Conservation (phyloP, 2,329 filamentous ascomycete genomes). For the Thermoascus crustaceus region DNA sequence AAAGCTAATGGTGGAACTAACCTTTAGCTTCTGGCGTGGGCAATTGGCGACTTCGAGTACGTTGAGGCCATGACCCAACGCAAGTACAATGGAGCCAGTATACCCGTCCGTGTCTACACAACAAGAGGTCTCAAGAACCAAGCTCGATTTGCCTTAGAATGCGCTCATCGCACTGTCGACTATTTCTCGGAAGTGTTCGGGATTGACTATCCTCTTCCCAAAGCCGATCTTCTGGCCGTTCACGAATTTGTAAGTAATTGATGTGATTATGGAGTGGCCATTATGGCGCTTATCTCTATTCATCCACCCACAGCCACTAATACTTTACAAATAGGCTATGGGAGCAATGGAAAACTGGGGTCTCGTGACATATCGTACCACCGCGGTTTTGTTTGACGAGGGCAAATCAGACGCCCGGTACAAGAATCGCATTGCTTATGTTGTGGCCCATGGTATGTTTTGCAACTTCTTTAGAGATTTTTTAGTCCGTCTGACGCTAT, state of each 20-base stretch:
- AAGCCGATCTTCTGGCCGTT: slow-evolving; percentile 82
- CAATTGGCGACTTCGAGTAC: slow-evolving; percentile 93
- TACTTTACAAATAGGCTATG: slow-evolving; percentile 31
- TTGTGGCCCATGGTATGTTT: slow-evolving; percentile 69
- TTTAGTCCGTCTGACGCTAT: slow-evolving; percentile 1
- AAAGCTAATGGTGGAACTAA: neutral
- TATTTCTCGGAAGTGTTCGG: slow-evolving; percentile 92
- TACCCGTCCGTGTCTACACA: slow-evolving; percentile 93
- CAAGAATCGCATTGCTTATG: slow-evolving; percentile 90
- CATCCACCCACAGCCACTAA: slow-evolving; percentile 28
- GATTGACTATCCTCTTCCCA: slow-evolving; percentile 87
- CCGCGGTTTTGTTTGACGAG: slow-evolving; percentile 92
- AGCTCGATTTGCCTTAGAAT: slow-evolving; percentile 79
- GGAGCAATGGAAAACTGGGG: slow-evolving; percentile 97
- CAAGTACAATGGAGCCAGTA: slow-evolving; percentile 80
- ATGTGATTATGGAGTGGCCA: neutral
- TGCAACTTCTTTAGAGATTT: neutral
- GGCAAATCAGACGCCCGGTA: slow-evolving; percentile 82
- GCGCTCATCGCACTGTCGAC: slow-evolving; percentile 88
- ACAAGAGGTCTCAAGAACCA: slow-evolving; percentile 91
- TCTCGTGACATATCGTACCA: slow-evolving; percentile 90
- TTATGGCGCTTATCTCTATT: slow-evolving; percentile 2
- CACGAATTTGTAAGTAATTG: slow-evolving; percentile 70
- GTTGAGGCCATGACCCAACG: slow-evolving; percentile 85
- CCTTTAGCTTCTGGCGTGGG: slow-evolving; percentile 79